Base-by-base conservation (phyloP, 139 green algal genomes). In the Haematococcus sp. region DNA sequence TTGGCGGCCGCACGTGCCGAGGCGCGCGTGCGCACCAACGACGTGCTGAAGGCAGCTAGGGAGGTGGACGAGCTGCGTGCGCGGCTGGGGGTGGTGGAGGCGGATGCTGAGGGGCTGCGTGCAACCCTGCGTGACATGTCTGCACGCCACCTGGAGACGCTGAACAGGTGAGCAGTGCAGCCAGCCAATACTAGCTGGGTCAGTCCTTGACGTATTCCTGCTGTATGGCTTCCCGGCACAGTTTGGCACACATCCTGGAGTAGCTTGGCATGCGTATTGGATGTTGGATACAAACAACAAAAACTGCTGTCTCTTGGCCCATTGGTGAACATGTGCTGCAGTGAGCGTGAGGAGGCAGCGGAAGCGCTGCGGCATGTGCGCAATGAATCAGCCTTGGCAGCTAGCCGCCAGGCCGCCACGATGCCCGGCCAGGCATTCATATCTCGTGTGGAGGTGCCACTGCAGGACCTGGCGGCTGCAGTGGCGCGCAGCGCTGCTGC, bases 321-420 rank as follows among this genome's bases (percentile, higher is more conserved):
- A 69, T 31, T 32, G 17, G 20, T 15, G 17, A 40, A 66, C 11
- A n/a, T 31, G 0, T 70, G 40, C 40, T 49, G 34, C 79, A 88
- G 82, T 65, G 80, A 88, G 73, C 82, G 83, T 19, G 76, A 82
- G 44, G 80, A 85, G 25, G 75, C 77, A 51, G 70, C 75, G 22
- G 70, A 73, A 17, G 31, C 68, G 9, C 31, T 78, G 4, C 72
- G 73, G 1, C 65, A 83, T 23, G 72, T 73, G 2, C 68, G 77
- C 2, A 55, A 70, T 13, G 70, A 77, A 33, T 44, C 66, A 11
- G 20, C 56, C 65, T 61, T 16, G 35, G 40, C 15, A 35, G 28
- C 23, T 16, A 65, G 28, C 25, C 30, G 25, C 23, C n/a, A 22
- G 58, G 58, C 25, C 28, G 25, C 58, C 25, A 65, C 3, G 3